These are phyloP conservation scores for Scheffersomyces cryptocercus DNA, from an alignment of 1,139 yeast genomes.

Conservation along the genomic window DNA sequence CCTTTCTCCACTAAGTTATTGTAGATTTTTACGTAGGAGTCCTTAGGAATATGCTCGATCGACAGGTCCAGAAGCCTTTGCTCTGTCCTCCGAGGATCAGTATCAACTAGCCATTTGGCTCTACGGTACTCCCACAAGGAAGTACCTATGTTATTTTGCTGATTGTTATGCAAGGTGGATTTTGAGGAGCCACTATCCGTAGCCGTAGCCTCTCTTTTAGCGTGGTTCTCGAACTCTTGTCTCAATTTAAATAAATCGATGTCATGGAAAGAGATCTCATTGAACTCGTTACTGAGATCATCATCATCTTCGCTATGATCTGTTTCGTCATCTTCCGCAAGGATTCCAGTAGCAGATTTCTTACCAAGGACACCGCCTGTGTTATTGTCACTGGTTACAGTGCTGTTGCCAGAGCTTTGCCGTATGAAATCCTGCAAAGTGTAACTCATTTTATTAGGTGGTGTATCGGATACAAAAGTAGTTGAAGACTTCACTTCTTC, in stretches of 20 bases:
- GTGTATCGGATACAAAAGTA: conserved; percentile 19
- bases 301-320: conserved; percentile 23
- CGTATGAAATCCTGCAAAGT: conserved; percentile 31
- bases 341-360: conserved; percentile 1
- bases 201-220: background rate
- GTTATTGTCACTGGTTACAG: conserved; percentile 1
- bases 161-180: conserved; percentile 6
- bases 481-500: conserved; percentile 23
- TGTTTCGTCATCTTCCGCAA: conserved; percentile 14
- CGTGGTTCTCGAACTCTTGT: conserved; percentile 21
- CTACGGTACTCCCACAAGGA: conserved; percentile 63
- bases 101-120: conserved; percentile 50
- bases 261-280: conserved; percentile 21
- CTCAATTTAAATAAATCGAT: conserved; percentile 30
- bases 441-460: conserved; percentile 7
- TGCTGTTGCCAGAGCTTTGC: conserved; percentile 13
- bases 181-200: conserved; percentile 8
- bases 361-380: background rate
- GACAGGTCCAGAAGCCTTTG: conserved; percentile 25
- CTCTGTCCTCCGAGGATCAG: conserved; percentile 15
- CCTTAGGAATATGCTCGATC: conserved; percentile 40
- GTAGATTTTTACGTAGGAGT: conserved; percentile 58
- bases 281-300: conserved; percentile 9
- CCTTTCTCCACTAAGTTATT: conserved; percentile 59
- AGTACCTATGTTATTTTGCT: conserved; percentile 37